Conservation (phyloP, 2,329 filamentous ascomycete species). For the Pyrenochaeta sp. region DNA sequence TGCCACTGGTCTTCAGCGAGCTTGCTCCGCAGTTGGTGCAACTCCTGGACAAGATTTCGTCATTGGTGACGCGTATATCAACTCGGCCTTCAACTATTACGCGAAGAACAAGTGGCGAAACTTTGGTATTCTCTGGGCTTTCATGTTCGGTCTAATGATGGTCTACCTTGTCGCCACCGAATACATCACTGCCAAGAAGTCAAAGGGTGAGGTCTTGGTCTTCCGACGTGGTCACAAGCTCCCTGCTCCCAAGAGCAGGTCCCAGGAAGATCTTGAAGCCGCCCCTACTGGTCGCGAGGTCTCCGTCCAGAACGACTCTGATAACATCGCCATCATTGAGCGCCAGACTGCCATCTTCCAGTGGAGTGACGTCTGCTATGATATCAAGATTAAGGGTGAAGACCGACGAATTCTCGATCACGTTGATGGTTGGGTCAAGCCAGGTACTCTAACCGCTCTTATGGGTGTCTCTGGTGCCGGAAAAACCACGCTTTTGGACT, state of each 20-base stretch:
- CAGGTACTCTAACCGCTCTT: conserved; percentile 81
- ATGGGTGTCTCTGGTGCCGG: conserved; percentile 95
- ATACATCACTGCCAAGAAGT: conserved; percentile 57
- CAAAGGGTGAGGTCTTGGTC: conserved; percentile 60
- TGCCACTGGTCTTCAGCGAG: conserved; percentile 36
- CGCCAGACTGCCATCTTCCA: conserved; percentile 80
- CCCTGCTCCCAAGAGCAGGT: conserved; percentile 54
- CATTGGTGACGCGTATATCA: conserved; percentile 49
- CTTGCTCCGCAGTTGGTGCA: conserved; percentile 54
- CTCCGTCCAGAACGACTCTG: conserved; percentile 45
- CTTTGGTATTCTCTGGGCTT: conserved; percentile 55
- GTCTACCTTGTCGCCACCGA: conserved; percentile 56
- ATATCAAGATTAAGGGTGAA: conserved; percentile 81
- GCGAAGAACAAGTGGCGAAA: conserved; percentile 56
- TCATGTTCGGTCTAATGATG: conserved; percentile 53
- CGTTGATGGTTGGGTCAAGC: conserved; percentile 93
- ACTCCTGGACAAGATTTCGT: conserved; percentile 48
- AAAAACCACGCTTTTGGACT: conserved; percentile 89
- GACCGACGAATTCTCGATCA: conserved; percentile 79
- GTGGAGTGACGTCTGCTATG: conserved; percentile 83
- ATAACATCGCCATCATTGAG: conserved; percentile 59
- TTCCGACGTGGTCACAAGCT: conserved; percentile 58
- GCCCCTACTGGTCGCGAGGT: conserved; percentile 38
- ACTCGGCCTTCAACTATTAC: conserved; percentile 42
- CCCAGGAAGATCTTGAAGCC: conserved; percentile 51